phyloP scores from a whole-genome alignment of 2,329 filamentous ascomycete species.

The Pseudogymnoascus sp. region DNA sequence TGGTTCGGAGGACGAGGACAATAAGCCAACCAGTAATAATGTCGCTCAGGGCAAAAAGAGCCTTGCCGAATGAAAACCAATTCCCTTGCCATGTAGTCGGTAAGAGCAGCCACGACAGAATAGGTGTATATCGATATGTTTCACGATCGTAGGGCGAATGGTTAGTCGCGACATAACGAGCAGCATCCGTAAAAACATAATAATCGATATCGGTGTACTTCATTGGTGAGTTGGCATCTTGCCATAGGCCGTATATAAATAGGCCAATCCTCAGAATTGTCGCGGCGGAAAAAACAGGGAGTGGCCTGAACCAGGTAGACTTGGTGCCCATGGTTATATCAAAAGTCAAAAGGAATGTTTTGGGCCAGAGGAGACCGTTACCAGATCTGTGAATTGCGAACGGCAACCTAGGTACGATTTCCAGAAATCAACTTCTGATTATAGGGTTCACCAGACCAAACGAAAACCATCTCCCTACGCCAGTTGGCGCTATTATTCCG shows the following conservation, averaged over 20 bases:
- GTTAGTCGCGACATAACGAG: constrained; percentile 63
- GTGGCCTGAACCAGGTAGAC: constrained; percentile 22
- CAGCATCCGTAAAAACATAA: constrained; percentile 92
- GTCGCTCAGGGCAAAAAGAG: constrained; percentile 77
- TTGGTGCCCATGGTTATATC: neutral
- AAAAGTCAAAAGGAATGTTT: neutral
- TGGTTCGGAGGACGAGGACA: constrained; percentile 43
- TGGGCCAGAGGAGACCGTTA: neutral
- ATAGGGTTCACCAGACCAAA: neutral
- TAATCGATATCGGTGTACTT: constrained; percentile 99
- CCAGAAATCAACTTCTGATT: neutral
- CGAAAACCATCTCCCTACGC: neutral
- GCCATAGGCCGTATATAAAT: constrained; percentile 82
- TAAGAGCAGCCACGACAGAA: constrained; percentile 84
- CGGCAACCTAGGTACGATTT: neutral
- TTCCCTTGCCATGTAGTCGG: constrained; percentile 59
- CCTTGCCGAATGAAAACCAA: constrained; percentile 77
- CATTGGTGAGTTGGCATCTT: constrained; percentile 83
- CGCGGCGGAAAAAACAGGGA: constrained; percentile 50
- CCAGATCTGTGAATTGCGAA: neutral
- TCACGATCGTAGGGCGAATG: constrained; percentile 78
- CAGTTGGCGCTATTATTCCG: neutral
- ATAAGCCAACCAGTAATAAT: constrained; percentile 79
- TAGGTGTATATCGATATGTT: constrained; percentile 93
- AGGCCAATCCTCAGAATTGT: constrained; percentile 64